Evolutionary conservation across 2,329 filamentous ascomycete species (phyloP), one percentile per base, ranked within the genome.

Genomic region (Diplodia seriata): DNA sequence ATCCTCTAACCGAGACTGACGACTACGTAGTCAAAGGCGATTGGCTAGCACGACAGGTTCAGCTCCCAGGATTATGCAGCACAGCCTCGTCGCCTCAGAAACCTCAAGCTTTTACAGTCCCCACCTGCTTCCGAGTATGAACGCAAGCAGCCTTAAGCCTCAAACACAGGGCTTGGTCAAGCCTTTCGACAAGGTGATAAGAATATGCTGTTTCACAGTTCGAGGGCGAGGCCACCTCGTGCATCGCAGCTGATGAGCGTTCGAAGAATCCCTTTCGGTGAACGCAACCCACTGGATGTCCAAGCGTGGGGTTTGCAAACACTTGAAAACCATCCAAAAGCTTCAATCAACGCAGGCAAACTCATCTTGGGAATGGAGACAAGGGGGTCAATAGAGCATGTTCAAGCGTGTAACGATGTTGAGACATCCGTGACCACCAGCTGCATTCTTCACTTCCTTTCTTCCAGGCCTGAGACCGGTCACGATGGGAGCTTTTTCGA

Each of bases 211-310:
- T 7, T 47, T 9, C 40, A 3, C 18, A 7, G 40, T 47, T 47
- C 26, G 5, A 47, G 8, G 15, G 15, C 5, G 40, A 15, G 18
- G 7, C 15, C 18, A 47, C 40, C 15, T 47, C 15, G 15, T n/a
- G 15, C 3, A 7, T 47, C 18, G 15, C 40, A 43, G 40, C 40
- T 18, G 40, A 18, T 18, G 4, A 18, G 18, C 9, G 15, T n/a
- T 18, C 40, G 75, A 61, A 71, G 75, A 57, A 74, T 76, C 61
- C 75, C 70, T 54, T 71, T 74, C 3, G 75, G 75, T 15, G 73
- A 74, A 64, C 23, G 43, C 38, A 76, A 74, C 31, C 65, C 70
- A 6, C 66, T 77, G 4, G 72, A 74, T 2, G 70, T 56, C 20
- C 71, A 76, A 69, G 70, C 73, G 26, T 73, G 26, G 26, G 3